Conservation (phyloP, 2,329 filamentous ascomycete species). For the Sporothrix dimorphospora region DNA sequence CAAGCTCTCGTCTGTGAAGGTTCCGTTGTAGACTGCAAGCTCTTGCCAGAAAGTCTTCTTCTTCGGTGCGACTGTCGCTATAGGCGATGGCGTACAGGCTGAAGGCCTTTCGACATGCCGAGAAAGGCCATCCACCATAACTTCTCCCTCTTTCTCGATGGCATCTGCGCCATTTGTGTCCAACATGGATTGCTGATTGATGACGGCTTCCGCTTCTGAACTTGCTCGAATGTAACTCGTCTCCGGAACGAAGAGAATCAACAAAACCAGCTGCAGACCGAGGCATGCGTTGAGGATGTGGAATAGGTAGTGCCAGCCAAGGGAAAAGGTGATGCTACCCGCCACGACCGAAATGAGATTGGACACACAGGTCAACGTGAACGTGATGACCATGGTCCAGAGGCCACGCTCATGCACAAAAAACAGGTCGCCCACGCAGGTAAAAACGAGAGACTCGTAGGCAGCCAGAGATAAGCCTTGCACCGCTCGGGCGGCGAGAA, state of each 20-base stretch:
- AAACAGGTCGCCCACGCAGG: neutral
- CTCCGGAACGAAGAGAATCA: neutral
- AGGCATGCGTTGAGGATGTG: neutral
- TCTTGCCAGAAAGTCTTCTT: slow-evolving; percentile 16
- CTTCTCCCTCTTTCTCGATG: neutral
- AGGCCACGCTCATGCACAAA: neutral
- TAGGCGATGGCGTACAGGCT: neutral
- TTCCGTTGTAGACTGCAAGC: neutral
- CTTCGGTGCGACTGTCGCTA: neutral
- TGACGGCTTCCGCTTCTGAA: too few species aligned
- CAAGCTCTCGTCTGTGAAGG: neutral
- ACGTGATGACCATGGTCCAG: slow-evolving; percentile 11
- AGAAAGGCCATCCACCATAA: too few species aligned
- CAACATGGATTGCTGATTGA: too few species aligned
- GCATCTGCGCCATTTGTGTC: too few species aligned
- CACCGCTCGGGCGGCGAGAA: neutral
- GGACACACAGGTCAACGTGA: slow-evolving; percentile 10
- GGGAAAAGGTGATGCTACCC: neutral
- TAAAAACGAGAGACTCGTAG: neutral
- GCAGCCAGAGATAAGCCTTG: slow-evolving; percentile 8
- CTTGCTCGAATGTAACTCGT: neutral
- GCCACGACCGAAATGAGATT: slow-evolving; percentile 8
- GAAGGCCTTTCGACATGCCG: neutral
- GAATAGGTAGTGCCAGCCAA: slow-evolving; percentile 15
- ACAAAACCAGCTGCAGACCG: neutral